Evolutionary conservation across 208 protist genomes (phyloP), one percentile per base, ranked within the genome.

Genomic region (Jaenimonas drosophilae): DNA sequence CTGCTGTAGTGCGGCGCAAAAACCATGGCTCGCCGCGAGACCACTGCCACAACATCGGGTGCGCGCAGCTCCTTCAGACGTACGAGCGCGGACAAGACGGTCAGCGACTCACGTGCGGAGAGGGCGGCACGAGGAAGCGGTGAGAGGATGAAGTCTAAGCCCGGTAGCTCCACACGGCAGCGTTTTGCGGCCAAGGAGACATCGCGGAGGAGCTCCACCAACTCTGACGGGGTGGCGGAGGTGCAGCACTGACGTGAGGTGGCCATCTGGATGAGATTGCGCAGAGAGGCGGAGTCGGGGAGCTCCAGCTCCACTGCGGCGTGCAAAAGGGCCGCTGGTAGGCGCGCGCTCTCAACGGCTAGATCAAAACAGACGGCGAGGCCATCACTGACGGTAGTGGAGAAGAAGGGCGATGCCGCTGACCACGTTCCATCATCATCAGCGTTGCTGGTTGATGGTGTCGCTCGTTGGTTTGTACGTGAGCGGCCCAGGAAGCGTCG

Each of bases 141-240:
- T 7, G 64, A 66, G 27, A n/a, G n/a, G n/a, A n/a, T n/a, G n/a
- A n/a, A n/a, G n/a, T n/a, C n/a, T n/a, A n/a, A n/a, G n/a, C n/a
- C n/a, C n/a, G n/a, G n/a, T n/a, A n/a, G n/a, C n/a, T n/a, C n/a
- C n/a, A 83, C 38, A 41, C 84, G 73, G 53, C 85, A 83, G 0
- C 80, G 74, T 49, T 86, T 82, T 32, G 76, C 63, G 3, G 73
- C 72, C 0, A 90, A 66, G 5, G 85, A 86, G 6, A 86, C 50
- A 20, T 56, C 28, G 6, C 62, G 59, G 4, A 87, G 42, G 4
- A 75, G 34, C 29, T 62, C 25, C 20, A 79, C 73, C 9, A 70
- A 59, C 27, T 75, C 67, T 2, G 21, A 30, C 0, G 40, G n/a
- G 1, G 64, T 52, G 4, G 44, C 55, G 2, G 25, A 36, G 19